These are phyloP conservation scores for Curvularia spicifera DNA, from an alignment of 2,329 filamentous ascomycete genomes.

Conservation along the genomic window DNA sequence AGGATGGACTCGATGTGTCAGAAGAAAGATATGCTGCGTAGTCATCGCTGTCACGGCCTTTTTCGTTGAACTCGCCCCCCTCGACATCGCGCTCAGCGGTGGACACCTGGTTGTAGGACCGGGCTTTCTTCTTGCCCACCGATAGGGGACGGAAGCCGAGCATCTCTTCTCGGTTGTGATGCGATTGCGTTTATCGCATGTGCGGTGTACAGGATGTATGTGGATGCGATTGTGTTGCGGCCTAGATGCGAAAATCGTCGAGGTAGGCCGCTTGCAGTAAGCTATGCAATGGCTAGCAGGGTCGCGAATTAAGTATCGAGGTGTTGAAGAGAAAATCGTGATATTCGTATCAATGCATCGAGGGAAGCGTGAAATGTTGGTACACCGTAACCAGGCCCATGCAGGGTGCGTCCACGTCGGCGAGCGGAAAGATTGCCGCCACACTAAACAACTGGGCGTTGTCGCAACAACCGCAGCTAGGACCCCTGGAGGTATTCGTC, in stretches of 20 bases:
- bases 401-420: constrained; percentile 4
- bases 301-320: neutral
- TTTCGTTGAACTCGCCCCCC: constrained; percentile 48
- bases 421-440: constrained; percentile 14
- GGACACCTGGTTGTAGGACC: constrained; percentile 41
- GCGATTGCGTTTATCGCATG: constrained; percentile 11
- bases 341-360: constrained; percentile 17
- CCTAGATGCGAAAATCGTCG: neutral
- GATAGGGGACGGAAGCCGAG: constrained; percentile 47
- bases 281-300: neutral
- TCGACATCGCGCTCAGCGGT: constrained; percentile 42
- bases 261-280: neutral
- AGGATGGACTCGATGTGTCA: constrained; percentile 54
- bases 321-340: constrained; percentile 1
- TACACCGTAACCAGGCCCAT: neutral
- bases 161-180: constrained; percentile 25
- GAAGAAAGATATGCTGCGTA: constrained; percentile 46
- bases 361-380: neutral
- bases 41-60: constrained; percentile 47
- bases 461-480: constrained; percentile 12
- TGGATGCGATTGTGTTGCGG: neutral
- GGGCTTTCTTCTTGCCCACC: constrained; percentile 48
- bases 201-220: constrained; percentile 4
- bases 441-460: constrained; percentile 17
- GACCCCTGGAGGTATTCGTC: neutral